These are phyloP conservation scores for Kuraishia piskuri DNA, from an alignment of 805 yeast species.

Conservation along the genomic window DNA sequence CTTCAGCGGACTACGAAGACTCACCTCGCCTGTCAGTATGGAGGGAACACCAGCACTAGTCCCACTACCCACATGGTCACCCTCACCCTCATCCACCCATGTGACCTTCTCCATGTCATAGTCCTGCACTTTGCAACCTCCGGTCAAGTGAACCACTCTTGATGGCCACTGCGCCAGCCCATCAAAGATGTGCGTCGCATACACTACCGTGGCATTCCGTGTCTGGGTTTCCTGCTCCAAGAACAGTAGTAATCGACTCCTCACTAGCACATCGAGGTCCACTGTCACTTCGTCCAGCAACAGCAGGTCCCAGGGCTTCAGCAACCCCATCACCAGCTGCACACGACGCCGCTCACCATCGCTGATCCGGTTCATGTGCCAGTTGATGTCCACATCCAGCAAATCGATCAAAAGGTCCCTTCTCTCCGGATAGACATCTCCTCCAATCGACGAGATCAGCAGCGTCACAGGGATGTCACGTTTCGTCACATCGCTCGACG, in stretches of 20 bases:
- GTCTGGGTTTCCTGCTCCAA: conserved; percentile 62
- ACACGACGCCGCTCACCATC: conserved; percentile 96
- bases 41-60: no score
- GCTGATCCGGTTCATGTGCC: conserved; percentile 89
- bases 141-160: conserved; percentile 64
- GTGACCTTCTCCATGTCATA: conserved; percentile 21
- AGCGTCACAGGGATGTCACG: conserved; percentile 85
- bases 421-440: conserved; percentile 61
- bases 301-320: conserved; percentile 83
- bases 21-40: not conserved
- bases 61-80: no score
- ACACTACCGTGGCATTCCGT: conserved; percentile 71
- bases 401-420: conserved; percentile 68
- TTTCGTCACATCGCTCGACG: conserved; percentile 79
- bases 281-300: conserved; percentile 96
- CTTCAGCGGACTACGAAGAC: not conserved
- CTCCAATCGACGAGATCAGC: conserved; percentile 75
- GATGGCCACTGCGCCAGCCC: conserved; percentile 93
- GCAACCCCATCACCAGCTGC: conserved; percentile 86
- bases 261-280: conserved; percentile 87
- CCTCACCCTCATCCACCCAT: conserved; percentile 15
- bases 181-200: conserved; percentile 95
- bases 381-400: conserved; percentile 75
- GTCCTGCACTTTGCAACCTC: conserved; percentile 45
- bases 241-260: conserved; percentile 65